These are phyloP conservation scores for Mycena olivaceomarginata DNA, from an alignment of 768 basidiomycete species.

Conservation along the genomic window DNA sequence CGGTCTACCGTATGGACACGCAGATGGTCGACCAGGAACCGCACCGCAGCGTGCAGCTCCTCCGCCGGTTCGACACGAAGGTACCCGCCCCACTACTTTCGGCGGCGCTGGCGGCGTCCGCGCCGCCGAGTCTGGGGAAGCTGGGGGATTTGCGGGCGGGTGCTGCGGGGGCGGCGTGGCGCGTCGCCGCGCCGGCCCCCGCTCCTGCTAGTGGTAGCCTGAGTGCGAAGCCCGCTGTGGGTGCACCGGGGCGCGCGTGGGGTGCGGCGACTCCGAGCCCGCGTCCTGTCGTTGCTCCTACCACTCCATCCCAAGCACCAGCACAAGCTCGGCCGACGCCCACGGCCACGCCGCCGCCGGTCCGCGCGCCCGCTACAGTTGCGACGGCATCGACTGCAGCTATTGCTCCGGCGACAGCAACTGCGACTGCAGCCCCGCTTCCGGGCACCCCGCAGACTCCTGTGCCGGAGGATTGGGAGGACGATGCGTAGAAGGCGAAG, in stretches of 20 bases:
- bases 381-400: not conserved
- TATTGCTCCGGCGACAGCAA: conserved; percentile 24
- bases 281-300: conserved; percentile 26
- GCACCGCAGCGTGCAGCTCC: conserved; percentile 87
- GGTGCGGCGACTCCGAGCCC: conserved; percentile 8
- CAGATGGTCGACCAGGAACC: conserved; percentile 96
- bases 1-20: conserved; percentile 88
- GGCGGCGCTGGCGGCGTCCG: conserved; percentile 54
- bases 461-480: conserved; percentile 74
- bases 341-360: not conserved
- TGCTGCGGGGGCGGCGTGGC: conserved; percentile 18
- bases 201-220: not conserved
- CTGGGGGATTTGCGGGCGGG: conserved; percentile 70
- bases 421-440: not conserved
- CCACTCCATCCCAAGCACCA: conserved; percentile 30
- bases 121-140: conserved; percentile 72
- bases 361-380: not conserved
- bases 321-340: not conserved
- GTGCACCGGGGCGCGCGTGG: conserved; percentile 19
- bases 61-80: conserved; percentile 89
- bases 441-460: conserved; percentile 16
- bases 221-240: conserved; percentile 3
- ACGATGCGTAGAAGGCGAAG: conserved; percentile 58
- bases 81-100: conserved; percentile 86
- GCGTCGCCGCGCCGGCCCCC: conserved; percentile 48